These are phyloP conservation scores for Anethum foeniculum DNA, from an alignment of 140 eudicot species.

Conservation along the genomic window DNA sequence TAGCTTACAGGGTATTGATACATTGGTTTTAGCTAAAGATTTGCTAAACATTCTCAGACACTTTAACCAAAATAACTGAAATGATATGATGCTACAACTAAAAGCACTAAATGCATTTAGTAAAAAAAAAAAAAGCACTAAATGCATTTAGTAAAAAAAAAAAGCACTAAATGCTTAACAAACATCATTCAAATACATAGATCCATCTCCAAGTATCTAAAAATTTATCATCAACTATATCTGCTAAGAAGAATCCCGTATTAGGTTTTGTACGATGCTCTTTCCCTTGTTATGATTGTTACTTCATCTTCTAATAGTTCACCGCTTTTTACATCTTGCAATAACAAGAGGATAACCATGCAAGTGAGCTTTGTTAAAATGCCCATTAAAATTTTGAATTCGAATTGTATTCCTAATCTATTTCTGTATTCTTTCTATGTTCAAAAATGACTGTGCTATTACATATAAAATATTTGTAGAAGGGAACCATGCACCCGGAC, in stretches of 20 bases:
- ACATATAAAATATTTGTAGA: neutral
- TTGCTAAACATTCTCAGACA: neutral
- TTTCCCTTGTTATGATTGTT: no score
- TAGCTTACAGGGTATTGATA: neutral
- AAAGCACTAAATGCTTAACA: no score
- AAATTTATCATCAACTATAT: no score
- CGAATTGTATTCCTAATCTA: neutral
- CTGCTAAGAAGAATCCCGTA: no score
- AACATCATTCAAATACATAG: no score
- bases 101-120: no score
- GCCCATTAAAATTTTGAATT: neutral
- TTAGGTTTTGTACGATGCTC: no score
- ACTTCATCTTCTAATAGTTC: neutral
- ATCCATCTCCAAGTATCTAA: no score
- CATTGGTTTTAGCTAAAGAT: neutral
- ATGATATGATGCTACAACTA: neutral
- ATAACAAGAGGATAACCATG: neutral
- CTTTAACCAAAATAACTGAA: neutral
- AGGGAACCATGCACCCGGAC: neutral
- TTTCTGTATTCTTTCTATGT: neutral
- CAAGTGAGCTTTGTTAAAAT: neutral
- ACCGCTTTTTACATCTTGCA: neutral
- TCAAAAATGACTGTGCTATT: neutral
- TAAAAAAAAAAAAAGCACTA: no score
- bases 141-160: no score